Conservation (phyloP, 139 green algal genomes). For the Tetradesmus lagerheimii region DNA sequence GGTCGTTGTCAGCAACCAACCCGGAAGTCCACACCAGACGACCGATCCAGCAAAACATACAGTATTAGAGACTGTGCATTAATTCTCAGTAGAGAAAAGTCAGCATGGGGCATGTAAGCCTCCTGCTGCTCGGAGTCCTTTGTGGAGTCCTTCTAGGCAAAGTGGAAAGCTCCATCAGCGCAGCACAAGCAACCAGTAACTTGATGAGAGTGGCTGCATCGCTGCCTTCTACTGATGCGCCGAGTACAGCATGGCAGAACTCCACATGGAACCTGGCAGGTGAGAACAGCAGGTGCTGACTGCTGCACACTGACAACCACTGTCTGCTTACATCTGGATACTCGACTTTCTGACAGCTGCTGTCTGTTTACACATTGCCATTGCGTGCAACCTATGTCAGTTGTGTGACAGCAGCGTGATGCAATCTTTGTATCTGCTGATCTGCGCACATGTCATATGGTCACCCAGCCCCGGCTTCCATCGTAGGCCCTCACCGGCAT, state of each 20-base stretch:
- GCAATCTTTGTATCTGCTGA: too few species aligned
- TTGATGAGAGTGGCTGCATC: not conserved
- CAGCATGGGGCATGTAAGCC: not conserved
- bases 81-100: not conserved
- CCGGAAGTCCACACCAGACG: too few species aligned
- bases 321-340: too few species aligned
- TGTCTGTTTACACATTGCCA: too few species aligned
- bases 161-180: not conserved
- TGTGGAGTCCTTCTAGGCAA: not conserved
- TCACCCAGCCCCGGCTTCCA: too few species aligned
- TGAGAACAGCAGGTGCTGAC: not conserved
- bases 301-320: too few species aligned
- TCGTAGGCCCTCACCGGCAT: too few species aligned
- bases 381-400: too few species aligned
- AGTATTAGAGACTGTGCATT: not conserved
- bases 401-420: too few species aligned
- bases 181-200: not conserved
- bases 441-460: too few species aligned
- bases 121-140: not conserved
- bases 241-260: not conserved
- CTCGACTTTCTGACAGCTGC: too few species aligned
- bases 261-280: not conserved
- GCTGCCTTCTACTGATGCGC: not conserved
- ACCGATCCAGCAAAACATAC: too few species aligned
- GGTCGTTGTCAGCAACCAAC: not conserved